Conservation (phyloP, 2,329 filamentous ascomycete species). For the Venturia asperata region DNA sequence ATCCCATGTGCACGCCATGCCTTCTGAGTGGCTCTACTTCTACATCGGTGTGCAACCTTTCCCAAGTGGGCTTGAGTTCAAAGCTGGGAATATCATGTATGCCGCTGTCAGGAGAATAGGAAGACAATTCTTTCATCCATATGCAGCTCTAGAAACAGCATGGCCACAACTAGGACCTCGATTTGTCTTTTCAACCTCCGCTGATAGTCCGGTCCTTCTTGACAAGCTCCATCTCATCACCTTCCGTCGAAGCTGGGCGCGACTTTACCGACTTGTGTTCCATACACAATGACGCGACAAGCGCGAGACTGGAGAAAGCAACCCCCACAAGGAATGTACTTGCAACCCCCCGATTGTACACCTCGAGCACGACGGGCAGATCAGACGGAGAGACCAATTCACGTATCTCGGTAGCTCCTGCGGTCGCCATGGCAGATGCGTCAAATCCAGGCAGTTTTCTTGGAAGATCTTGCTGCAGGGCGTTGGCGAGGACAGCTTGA, state of each 20-base stretch:
- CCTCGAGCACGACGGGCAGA: conserved; percentile 7
- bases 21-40: neutral
- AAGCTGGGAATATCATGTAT: too few relatives aligned
- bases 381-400: conserved; percentile 4
- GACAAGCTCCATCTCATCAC: neutral
- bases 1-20: too few relatives aligned
- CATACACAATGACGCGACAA: conserved; percentile 17
- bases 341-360: conserved; percentile 14
- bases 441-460: conserved; percentile 11
- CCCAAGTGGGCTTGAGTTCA: too few relatives aligned
- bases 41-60: too few relatives aligned
- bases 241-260: neutral
- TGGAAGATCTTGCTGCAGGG: conserved; percentile 13
- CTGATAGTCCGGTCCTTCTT: too few relatives aligned
- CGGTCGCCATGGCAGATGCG: neutral
- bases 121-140: too few relatives aligned
- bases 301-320: conserved; percentile 13
- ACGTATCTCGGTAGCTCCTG: conserved; percentile 17
- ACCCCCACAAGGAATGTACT: neutral
- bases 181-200: too few relatives aligned
- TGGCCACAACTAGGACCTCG: too few relatives aligned
- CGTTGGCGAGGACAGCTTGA: conserved; percentile 19
- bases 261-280: conserved; percentile 20
- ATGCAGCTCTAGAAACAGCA: too few relatives aligned
- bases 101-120: too few relatives aligned